Conservation (phyloP, 164 flowering plant species). For the Saururus chinensis region DNA sequence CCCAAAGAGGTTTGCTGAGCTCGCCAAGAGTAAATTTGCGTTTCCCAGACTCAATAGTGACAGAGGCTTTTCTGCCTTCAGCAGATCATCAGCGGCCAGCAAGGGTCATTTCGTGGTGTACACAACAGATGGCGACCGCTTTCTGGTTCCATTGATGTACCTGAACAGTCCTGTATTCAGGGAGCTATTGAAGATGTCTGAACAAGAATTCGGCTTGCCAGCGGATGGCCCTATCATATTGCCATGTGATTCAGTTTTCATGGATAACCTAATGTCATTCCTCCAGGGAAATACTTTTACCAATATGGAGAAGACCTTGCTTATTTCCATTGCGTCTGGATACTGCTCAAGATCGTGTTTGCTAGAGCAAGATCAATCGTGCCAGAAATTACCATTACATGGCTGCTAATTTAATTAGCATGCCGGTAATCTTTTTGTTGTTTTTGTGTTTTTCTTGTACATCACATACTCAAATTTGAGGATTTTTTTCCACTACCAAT, state of each 20-base stretch:
- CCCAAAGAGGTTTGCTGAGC: no score
- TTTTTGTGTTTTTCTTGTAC: no score
- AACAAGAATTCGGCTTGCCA: slow-evolving; percentile 5
- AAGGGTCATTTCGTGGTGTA: slow-evolving; percentile 4
- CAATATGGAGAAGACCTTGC: slow-evolving; percentile 11
- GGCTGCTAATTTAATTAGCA: no score
- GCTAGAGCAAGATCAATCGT: no score
- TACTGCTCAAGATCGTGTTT: no score
- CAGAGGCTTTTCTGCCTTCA: no score
- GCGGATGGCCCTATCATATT: not conserved
- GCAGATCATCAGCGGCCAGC: not conserved
- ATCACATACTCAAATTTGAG: no score
- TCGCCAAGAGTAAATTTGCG: no score
- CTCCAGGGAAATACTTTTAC: not conserved
- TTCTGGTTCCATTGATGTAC: not conserved
- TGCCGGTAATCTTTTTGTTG: no score
- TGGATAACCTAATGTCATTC: slow-evolving; percentile 2
- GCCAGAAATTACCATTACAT: no score
- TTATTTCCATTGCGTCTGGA: slow-evolving; percentile 1
- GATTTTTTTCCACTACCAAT: no score
- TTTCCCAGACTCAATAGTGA: no score
- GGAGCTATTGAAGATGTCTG: slow-evolving; percentile 4
- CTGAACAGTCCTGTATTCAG: not conserved
- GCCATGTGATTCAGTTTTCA: not conserved
- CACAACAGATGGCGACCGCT: not conserved